A percentile compares a stretch with the other conserved stretches of the same genome.
Conservation (phyloP, 176 grass and related monocot genomes). For the Carex littledalei region DNA sequence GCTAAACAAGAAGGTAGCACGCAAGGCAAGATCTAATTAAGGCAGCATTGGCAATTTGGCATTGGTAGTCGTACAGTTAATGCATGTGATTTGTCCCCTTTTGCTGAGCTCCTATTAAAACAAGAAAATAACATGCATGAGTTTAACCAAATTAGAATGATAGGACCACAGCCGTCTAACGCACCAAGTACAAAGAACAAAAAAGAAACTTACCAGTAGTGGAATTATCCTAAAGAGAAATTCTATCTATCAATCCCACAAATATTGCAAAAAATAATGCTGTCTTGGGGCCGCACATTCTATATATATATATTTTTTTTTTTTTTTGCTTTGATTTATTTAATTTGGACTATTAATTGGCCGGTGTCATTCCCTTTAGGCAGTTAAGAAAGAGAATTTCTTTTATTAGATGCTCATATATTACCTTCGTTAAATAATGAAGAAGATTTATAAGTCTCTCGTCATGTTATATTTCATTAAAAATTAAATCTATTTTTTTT, state of each 20-base stretch:
- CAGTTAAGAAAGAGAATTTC: neutral
- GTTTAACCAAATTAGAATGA: neutral
- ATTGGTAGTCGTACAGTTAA: neutral
- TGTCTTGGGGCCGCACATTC: neutral
- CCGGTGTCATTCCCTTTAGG: neutral
- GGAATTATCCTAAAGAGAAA: slow-evolving; percentile 4
- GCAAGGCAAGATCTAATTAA: neutral
- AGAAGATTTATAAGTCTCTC: too few relatives aligned
- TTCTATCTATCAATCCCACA: neutral
- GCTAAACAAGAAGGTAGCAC: neutral
- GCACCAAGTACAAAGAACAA: slow-evolving; percentile 7
- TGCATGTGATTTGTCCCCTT: slow-evolving; percentile 12
- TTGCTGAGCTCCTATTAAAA: neutral
- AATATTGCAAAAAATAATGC: neutral
- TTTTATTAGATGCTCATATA: neutral
- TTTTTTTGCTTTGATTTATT: neutral
- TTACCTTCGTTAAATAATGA: too few relatives aligned
- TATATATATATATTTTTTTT: neutral
- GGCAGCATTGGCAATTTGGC: neutral
- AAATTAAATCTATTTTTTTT: too few relatives aligned
- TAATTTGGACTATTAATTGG: neutral
- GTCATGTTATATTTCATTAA: too few relatives aligned
- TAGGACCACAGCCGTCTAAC: slow-evolving; percentile 2
- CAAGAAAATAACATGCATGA: slow-evolving; percentile 4
- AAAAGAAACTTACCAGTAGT: slow-evolving; percentile 3